A percentile compares a stretch with the other conserved stretches of the same genome.
These are phyloP conservation scores for Rhodotorula mucilaginosa DNA, from an alignment of 1,284 basidiomycete genomes.

Conservation along the genomic window DNA sequence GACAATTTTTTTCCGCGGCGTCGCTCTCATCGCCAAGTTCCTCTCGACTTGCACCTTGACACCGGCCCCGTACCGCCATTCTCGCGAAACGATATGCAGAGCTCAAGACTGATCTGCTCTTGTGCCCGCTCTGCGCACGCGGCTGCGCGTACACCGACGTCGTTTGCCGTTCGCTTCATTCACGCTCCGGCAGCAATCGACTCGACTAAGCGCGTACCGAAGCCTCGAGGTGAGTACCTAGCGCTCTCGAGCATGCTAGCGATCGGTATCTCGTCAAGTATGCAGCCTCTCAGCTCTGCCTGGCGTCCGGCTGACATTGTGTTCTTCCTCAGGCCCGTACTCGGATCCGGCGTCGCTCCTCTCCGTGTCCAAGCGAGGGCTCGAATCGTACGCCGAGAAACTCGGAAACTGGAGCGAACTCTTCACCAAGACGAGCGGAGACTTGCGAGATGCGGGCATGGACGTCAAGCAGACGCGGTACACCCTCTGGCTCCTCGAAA, in stretches of 20 bases:
- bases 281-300: no score
- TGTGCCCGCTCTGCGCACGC: not conserved
- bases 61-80: not conserved
- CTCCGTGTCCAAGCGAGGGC: constrained; percentile 10
- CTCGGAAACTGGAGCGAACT: constrained; percentile 18
- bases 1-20: no score
- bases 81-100: not conserved
- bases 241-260: no score
- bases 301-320: not conserved
- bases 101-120: no score
- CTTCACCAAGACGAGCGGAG: constrained; percentile 17
- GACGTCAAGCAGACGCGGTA: constrained; percentile 28
- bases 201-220: constrained; percentile 6
- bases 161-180: constrained; percentile 6
- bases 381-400: constrained; percentile 30
- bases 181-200: constrained; percentile 25
- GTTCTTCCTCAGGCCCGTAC: constrained; percentile 16
- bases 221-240: constrained; percentile 16
- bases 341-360: constrained; percentile 20
- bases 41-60: not conserved
- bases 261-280: no score
- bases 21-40: not conserved
- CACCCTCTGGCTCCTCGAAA: constrained; percentile 31
- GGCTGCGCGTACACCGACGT: not conserved
- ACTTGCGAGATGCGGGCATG: constrained; percentile 32